phyloP scores from a whole-genome alignment of 2,329 filamentous ascomycete species.

The Camillea tinctor region DNA sequence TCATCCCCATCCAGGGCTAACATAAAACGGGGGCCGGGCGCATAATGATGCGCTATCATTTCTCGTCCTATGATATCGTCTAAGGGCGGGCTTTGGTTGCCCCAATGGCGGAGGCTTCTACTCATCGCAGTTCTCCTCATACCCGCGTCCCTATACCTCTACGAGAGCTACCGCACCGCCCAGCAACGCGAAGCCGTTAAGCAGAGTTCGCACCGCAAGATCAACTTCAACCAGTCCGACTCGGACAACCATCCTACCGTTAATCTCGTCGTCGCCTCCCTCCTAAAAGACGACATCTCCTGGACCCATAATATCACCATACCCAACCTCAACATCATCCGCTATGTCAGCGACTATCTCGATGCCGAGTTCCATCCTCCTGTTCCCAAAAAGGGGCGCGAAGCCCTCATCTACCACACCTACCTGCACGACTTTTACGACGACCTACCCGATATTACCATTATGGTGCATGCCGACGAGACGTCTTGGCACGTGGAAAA shows the following conservation, averaged over 20 bases:
- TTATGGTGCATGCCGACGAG: conserved; percentile 63
- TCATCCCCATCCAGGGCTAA: conserved; percentile 3
- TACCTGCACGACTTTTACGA: conserved; percentile 64
- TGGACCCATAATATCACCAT: conserved; percentile 31
- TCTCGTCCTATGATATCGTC: conserved; percentile 13
- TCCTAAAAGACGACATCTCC: conserved; percentile 28
- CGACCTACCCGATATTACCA: conserved; percentile 53
- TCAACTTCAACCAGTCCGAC: conserved; percentile 13
- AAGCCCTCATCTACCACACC: conserved; percentile 61
- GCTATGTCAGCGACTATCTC: conserved; percentile 52
- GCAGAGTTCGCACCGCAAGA: conserved; percentile 5
- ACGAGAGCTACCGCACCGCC: conserved; percentile 7
- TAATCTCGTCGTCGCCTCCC: conserved; percentile 32
- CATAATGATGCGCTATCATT: conserved; percentile 15
- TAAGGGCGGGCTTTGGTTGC: conserved; percentile 15
- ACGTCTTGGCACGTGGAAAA: conserved; percentile 36
- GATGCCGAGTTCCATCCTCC: conserved; percentile 47
- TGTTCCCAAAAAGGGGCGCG: conserved; percentile 57
- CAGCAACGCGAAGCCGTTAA: conserved; percentile 4
- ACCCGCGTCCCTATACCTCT: conserved; percentile 8
- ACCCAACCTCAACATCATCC: conserved; percentile 35
- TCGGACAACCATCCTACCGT: conserved; percentile 22
- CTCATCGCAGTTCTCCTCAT: conserved; percentile 11
- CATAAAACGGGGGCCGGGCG: conserved; percentile 1
- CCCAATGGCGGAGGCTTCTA: conserved; percentile 14